phyloP scores from a whole-genome alignment of 805 yeast species.

The Candida jianshihensis region DNA sequence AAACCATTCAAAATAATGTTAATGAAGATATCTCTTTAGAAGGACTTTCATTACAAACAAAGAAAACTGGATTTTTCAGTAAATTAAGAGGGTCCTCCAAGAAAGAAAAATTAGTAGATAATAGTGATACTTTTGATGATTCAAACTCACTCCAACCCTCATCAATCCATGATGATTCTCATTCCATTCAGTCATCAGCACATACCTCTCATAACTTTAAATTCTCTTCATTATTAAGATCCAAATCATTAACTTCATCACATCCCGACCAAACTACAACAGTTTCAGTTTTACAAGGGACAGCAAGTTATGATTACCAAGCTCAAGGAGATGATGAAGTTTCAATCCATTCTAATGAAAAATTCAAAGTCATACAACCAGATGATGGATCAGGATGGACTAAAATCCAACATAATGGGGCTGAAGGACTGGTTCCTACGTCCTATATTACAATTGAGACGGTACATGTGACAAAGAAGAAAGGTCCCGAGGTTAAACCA shows the following conservation, averaged over 20 bases:
- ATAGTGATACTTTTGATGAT: conserved; percentile 13
- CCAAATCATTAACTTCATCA: conserved; percentile 8
- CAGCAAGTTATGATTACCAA: conserved; percentile 36
- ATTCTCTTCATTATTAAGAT: conserved; percentile 16
- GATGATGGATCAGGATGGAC: conserved; percentile 96
- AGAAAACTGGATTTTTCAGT: conserved; percentile 56
- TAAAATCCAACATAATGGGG: conserved; percentile 43
- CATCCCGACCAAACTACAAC: conserved; percentile 16
- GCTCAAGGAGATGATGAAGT: conserved; percentile 77
- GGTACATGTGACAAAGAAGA: conserved; percentile 10
- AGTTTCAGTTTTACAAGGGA: conserved; percentile 22
- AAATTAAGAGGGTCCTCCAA: conserved; percentile 19
- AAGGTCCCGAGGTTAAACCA: conserved; percentile 19
- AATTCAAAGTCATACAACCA: conserved; percentile 45
- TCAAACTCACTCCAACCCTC: conserved; percentile 16
- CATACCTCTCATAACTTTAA: conserved; percentile 8
- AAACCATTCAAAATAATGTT: conserved; percentile 80
- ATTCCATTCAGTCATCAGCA: conserved; percentile 16
- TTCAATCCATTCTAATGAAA: conserved; percentile 52
- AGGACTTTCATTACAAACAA: conserved; percentile 37
- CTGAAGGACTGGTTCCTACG: conserved; percentile 79
- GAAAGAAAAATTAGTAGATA: conserved; percentile 4
- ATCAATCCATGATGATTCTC: conserved; percentile 11
- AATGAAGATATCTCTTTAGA: conserved; percentile 62
- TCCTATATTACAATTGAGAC: conserved; percentile 53